Percentiles rank a stretch among this genome's conserved stretches.
Evolutionary conservation across 345 rosid species (phyloP).

Genomic region (Pistacia atlantica): DNA sequence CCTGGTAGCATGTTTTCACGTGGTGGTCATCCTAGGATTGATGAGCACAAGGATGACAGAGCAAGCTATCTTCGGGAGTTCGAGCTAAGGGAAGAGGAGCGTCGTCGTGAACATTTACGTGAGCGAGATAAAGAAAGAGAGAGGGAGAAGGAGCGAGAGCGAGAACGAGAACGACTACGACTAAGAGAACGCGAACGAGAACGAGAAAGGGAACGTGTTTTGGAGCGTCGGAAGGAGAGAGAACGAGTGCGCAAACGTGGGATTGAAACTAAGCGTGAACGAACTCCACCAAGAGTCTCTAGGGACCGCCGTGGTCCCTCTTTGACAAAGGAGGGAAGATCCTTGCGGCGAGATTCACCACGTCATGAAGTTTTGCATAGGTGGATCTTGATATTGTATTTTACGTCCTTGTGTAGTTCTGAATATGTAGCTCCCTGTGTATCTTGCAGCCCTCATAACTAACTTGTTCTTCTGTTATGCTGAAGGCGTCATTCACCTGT

Average conservation of each 20-base stretch:
- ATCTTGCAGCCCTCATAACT: conserved; percentile 62
- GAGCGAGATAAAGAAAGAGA: conserved; percentile 83
- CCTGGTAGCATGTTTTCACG: conserved; percentile 50
- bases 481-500: conserved; percentile 97
- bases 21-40: conserved; percentile 59
- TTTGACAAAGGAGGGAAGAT: conserved; percentile 55
- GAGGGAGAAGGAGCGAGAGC: conserved; percentile 54
- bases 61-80: conserved; percentile 94
- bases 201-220: conserved; percentile 58
- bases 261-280: conserved; percentile 63
- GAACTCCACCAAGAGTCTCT: conserved; percentile 67
- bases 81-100: conserved; percentile 93
- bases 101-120: conserved; percentile 70
- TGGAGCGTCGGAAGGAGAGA: conserved; percentile 76
- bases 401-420: conserved; percentile 61
- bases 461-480: conserved; percentile 86
- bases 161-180: conserved; percentile 51
- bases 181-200: conserved; percentile 53
- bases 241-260: conserved; percentile 75
- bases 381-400: conserved; percentile 83
- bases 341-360: conserved; percentile 67
- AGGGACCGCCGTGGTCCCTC: conserved; percentile 82
- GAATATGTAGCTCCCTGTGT: conserved; percentile 59
- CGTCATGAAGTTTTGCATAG: conserved; percentile 82
- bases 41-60: conserved; percentile 82